Percentiles rank a stretch among this genome's conserved stretches.
Conservation (phyloP, 1,284 basidiomycete genomes). For the Ustilago sp. region DNA sequence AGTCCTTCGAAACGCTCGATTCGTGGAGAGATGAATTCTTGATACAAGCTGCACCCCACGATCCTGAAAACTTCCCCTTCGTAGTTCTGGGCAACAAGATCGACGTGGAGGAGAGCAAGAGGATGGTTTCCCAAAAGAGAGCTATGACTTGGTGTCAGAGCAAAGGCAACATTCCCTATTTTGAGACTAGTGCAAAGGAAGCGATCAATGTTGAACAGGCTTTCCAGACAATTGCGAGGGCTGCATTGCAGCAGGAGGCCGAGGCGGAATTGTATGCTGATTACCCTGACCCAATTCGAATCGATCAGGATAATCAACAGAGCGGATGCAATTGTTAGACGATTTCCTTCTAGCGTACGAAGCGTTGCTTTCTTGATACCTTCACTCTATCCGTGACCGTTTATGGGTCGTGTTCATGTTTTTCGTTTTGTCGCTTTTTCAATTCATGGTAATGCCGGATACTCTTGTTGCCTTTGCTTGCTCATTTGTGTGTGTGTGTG, state of each 20-base stretch:
- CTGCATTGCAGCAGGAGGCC: constrained; percentile 94
- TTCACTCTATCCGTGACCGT: background rate
- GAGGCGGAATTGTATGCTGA: constrained; percentile 97
- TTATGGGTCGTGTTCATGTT: background rate
- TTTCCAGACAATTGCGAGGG: constrained; percentile 99
- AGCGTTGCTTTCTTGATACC: background rate
- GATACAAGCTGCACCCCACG: constrained; percentile 89
- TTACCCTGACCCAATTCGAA: constrained; percentile 98
- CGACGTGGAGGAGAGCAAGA: constrained; percentile 98
- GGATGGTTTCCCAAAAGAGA: constrained; percentile 98
- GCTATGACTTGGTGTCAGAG: constrained; percentile 99
- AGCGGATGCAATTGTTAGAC: constrained; percentile 89
- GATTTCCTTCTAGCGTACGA: background rate
- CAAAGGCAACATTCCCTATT: constrained; percentile 99
- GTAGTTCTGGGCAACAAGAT: constrained; percentile 96
- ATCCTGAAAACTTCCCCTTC: constrained; percentile 99
- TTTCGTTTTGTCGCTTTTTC: background rate
- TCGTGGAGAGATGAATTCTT: constrained; percentile 69
- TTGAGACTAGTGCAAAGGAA: constrained; percentile 99
- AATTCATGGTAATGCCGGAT: constrained; percentile 3
- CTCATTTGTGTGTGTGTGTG: background rate
- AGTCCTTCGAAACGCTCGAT: constrained; percentile 88
- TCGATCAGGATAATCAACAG: constrained; percentile 91
- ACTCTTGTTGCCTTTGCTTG: background rate
- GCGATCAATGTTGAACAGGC: constrained; percentile 99